These are phyloP conservation scores for Pseudogymnoascus destructans DNA, from an alignment of 2,329 filamentous ascomycete genomes.

Conservation along the genomic window DNA sequence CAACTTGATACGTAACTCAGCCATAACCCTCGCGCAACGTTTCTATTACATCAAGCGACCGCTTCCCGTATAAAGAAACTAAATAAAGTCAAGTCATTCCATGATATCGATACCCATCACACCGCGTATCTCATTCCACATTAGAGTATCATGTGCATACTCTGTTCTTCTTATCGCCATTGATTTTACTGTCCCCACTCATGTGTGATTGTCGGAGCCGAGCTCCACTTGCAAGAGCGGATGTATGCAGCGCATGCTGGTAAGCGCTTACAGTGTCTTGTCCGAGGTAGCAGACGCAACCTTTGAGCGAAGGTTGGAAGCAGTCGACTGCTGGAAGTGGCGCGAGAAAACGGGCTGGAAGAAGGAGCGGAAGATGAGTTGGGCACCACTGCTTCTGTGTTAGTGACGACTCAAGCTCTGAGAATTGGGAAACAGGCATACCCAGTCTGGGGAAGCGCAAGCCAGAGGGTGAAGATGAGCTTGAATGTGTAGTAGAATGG, in stretches of 20 bases:
- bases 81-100: conserved; percentile 8
- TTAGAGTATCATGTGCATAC: conserved; percentile 7
- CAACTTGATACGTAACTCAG: conserved; percentile 5
- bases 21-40: conserved; percentile 3
- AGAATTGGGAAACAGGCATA: conserved; percentile 36
- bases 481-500: conserved; percentile 99
- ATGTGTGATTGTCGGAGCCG: not conserved
- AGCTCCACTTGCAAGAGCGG: conserved; percentile 6
- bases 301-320: conserved; percentile 78
- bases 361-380: conserved; percentile 94
- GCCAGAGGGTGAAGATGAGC: conserved; percentile 94
- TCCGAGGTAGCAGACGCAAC: conserved; percentile 55
- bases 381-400: conserved; percentile 58
- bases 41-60: conserved; percentile 8
- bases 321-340: conserved; percentile 72
- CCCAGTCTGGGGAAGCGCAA: conserved; percentile 88
- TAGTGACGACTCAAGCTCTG: conserved; percentile 11
- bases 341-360: conserved; percentile 81
- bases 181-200: not conserved
- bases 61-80: conserved; percentile 8
- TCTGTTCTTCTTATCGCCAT: not conserved
- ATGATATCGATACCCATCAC: conserved; percentile 8
- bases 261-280: conserved; percentile 46
- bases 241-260: not conserved
- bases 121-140: not conserved